A percentile compares a stretch with the other conserved stretches of the same genome.
Evolutionary conservation across 768 basidiomycete genomes (phyloP).

Genomic region (Nevesoporus exiguus): DNA sequence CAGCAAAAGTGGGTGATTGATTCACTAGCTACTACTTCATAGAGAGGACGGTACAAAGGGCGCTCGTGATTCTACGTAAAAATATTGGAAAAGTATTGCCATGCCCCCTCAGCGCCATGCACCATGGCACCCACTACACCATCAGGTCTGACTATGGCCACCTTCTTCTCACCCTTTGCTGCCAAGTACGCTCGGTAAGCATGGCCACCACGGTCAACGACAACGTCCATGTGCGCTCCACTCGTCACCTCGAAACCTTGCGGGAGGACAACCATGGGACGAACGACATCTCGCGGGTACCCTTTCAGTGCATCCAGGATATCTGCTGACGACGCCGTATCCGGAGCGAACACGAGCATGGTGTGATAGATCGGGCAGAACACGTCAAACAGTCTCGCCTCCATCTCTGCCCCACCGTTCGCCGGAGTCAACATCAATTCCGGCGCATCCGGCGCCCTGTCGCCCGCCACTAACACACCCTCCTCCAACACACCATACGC

Average conservation of each 20-base stretch:
- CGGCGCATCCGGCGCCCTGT: constrained; percentile 44
- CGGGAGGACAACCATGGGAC: constrained; percentile 14
- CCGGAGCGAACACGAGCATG: neutral
- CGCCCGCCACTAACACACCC: constrained; percentile 36
- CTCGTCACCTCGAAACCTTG: neutral
- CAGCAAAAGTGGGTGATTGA: too few relatives aligned
- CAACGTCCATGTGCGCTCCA: too few relatives aligned
- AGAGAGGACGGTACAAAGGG: too few relatives aligned
- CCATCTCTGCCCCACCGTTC: neutral
- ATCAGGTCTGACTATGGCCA: constrained; percentile 39
- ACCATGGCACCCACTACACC: constrained; percentile 39
- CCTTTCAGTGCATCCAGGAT: constrained; percentile 5
- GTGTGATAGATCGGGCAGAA: constrained; percentile 26
- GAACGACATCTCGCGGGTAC: constrained; percentile 8
- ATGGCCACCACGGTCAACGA: too few relatives aligned
- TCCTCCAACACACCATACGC: constrained; percentile 20
- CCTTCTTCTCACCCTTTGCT: too few relatives aligned
- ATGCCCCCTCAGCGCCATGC: constrained; percentile 15
- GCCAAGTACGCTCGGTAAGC: too few relatives aligned
- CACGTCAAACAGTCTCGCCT: constrained; percentile 21
- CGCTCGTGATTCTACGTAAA: neutral
- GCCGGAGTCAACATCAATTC: constrained; percentile 19
- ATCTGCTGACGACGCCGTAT: neutral
- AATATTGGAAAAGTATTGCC: constrained; percentile 18
- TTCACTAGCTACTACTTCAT: too few relatives aligned